These are phyloP conservation scores for Fusarium sp. DNA, from an alignment of 2,329 filamentous ascomycete species.

Conservation along the genomic window DNA sequence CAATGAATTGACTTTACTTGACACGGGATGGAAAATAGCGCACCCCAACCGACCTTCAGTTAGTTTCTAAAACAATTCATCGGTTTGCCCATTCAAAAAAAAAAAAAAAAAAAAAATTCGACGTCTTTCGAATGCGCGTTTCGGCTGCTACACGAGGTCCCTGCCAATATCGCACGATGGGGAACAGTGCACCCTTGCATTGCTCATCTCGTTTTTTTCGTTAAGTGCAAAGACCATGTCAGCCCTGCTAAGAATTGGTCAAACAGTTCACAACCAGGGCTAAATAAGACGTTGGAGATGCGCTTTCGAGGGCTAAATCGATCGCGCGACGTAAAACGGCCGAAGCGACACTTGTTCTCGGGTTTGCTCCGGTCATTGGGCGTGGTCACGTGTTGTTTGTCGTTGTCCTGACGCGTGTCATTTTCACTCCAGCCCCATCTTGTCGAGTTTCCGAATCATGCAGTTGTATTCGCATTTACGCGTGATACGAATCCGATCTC, in stretches of 20 bases:
- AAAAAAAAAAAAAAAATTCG: neutral
- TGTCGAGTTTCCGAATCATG: neutral
- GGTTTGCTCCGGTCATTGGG: neutral
- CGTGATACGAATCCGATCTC: neutral
- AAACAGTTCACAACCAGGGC: neutral
- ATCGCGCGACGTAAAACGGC: neutral
- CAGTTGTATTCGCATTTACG: neutral
- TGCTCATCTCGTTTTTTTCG: neutral
- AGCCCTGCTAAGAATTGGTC: neutral
- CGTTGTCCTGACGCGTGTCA: neutral
- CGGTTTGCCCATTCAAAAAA: neutral
- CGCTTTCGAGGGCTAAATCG: neutral
- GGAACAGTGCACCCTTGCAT: neutral
- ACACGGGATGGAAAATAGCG: slow-evolving; percentile 1
- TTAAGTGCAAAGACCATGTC: neutral
- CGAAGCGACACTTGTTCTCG: neutral
- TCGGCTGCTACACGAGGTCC: neutral
- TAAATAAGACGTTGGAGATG: neutral
- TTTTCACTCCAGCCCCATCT: neutral
- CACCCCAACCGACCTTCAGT: neutral
- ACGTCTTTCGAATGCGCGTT: neutral
- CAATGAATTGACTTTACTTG: neutral
- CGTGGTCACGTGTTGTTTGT: neutral
- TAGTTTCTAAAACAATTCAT: neutral
- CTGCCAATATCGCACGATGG: slow-evolving; percentile 1